Conservation (phyloP, 208 protist species). For the Acanthamoeba healyi region DNA sequence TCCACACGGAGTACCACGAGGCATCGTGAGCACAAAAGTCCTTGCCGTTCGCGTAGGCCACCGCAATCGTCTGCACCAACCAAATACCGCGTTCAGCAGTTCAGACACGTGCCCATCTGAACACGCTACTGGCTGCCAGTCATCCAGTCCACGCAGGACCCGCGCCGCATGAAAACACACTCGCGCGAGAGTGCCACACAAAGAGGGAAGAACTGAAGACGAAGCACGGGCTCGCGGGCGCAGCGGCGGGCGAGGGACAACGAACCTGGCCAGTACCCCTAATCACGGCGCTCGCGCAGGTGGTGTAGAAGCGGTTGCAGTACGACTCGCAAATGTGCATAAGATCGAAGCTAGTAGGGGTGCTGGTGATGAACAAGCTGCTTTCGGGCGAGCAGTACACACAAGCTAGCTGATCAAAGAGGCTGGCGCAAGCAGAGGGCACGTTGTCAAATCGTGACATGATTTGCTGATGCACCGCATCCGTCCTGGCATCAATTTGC, state of each 20-base stretch:
- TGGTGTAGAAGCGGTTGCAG: constrained; percentile 42
- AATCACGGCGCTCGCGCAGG: constrained; percentile 19
- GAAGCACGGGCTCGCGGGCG: not conserved
- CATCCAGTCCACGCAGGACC: too few relatives aligned
- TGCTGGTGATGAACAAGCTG: not conserved
- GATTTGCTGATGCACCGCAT: not conserved
- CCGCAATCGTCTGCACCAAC: not conserved
- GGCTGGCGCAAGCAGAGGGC: not conserved
- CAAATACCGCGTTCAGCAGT: too few relatives aligned
- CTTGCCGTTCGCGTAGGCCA: constrained; percentile 35
- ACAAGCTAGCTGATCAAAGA: constrained; percentile 64
- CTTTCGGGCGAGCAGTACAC: constrained; percentile 1
- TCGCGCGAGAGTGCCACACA: not conserved
- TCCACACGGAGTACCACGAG: constrained; percentile 9
- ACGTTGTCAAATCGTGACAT: not conserved
- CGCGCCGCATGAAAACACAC: too few relatives aligned
- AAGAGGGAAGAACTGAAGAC: not conserved
- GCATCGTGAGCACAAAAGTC: constrained; percentile 35
- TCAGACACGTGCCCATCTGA: too few relatives aligned
- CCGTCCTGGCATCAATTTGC: constrained; percentile 37
- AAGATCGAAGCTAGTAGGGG: not conserved
- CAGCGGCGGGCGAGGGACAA: not conserved
- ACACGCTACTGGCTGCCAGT: too few relatives aligned
- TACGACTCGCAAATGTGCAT: constrained; percentile 62
- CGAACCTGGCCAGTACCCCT: constrained; percentile 21